phyloP scores from a whole-genome alignment of 495 filamentous ascomycete genomes.

The Talaromyces stipitatus region DNA sequence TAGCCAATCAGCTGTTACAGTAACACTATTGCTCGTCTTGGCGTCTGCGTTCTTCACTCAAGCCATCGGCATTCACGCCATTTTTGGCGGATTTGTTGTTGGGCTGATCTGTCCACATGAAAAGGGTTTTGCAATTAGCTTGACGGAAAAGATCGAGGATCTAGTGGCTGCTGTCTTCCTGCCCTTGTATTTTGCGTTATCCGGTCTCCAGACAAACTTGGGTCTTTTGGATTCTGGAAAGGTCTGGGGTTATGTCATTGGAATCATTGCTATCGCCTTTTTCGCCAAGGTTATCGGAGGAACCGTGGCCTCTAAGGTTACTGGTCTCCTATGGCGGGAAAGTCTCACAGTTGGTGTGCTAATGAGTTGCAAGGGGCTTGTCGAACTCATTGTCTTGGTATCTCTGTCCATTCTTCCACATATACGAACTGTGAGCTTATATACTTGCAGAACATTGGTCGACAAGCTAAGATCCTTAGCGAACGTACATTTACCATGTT shows the following conservation, averaged over 20 bases:
- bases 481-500: conserved; percentile 92
- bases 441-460: conserved; percentile 71
- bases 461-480: conserved; percentile 85
- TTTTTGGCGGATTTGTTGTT: conserved; percentile 83
- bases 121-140: conserved; percentile 86
- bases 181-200: conserved; percentile 92
- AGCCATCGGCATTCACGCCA: conserved; percentile 85
- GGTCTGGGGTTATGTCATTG: conserved; percentile 90
- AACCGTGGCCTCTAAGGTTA: conserved; percentile 66
- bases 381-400: conserved; percentile 92
- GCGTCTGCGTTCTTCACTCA: conserved; percentile 92
- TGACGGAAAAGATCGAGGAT: conserved; percentile 96
- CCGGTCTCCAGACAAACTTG: conserved; percentile 82
- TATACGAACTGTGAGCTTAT: conserved; percentile 7
- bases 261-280: conserved; percentile 76
- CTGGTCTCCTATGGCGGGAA: conserved; percentile 86
- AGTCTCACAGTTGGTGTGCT: conserved; percentile 84
- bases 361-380: conserved; percentile 97
- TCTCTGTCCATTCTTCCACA: conserved; percentile 14
- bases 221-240: conserved; percentile 76
- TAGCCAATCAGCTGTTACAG: conserved; percentile 72
- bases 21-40: conserved; percentile 75
- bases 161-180: conserved; percentile 81
- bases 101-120: conserved; percentile 93
- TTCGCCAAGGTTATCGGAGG: conserved; percentile 80